These are phyloP conservation scores for Xylaria sp. DNA, from an alignment of 2,329 filamentous ascomycete species.

Conservation along the genomic window DNA sequence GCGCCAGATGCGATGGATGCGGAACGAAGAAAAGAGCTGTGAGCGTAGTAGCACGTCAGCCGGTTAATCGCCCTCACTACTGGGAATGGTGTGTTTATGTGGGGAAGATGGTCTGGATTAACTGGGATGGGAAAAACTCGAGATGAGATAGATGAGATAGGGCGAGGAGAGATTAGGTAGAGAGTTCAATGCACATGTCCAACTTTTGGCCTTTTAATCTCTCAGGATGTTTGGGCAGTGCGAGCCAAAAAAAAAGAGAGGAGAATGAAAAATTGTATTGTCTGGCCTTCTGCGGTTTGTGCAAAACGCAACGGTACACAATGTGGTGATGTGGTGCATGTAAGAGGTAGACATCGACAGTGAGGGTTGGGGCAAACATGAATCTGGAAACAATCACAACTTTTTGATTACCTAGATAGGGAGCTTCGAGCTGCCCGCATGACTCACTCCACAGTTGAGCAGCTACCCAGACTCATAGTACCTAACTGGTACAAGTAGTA, in stretches of 20 bases:
- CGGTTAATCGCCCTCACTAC: slow-evolving; percentile 1
- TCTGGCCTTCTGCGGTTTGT: not conserved
- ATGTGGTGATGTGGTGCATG: not conserved
- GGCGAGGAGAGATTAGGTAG: not conserved
- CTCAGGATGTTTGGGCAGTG: not conserved
- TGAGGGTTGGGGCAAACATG: not conserved
- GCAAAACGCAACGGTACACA: slow-evolving; percentile 3
- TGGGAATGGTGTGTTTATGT: not conserved
- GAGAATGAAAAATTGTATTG: not conserved
- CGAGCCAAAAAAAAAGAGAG: not conserved
- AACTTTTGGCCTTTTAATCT: not conserved
- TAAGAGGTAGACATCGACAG: not conserved
- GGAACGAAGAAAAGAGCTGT: slow-evolving; percentile 5
- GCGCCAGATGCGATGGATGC: not conserved
- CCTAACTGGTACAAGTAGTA: not conserved
- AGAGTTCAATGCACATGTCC: not conserved
- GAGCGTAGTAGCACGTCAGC: slow-evolving; percentile 23
- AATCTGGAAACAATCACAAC: slow-evolving; percentile 9
- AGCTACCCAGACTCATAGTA: not conserved
- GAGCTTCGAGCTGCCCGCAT: slow-evolving; percentile 37
- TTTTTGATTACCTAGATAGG: slow-evolving; percentile 15
- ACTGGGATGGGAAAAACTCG: not conserved
- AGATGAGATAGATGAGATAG: too few relatives aligned
- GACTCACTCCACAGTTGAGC: slow-evolving; percentile 37
- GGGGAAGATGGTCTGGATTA: not conserved